Evolutionary conservation across 495 filamentous ascomycete species (phyloP).

Genomic region (Lasiosphaeria hispida): DNA sequence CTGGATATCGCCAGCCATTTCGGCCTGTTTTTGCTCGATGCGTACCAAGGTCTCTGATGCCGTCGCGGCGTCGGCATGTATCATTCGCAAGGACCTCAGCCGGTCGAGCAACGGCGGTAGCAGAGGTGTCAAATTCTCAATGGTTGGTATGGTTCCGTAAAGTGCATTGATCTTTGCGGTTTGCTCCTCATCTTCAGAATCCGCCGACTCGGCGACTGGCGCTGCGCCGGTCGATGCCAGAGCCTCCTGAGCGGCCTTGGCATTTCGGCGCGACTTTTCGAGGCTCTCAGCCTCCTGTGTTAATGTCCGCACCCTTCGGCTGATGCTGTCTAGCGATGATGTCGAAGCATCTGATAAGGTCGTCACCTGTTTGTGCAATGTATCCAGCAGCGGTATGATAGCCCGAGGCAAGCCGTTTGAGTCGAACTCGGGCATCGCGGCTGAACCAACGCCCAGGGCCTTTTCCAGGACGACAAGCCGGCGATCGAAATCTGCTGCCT

Average conservation of each 20-base stretch:
- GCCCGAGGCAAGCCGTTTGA: constrained; percentile 57
- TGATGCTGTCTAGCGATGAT: constrained; percentile 70
- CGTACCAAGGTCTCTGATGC: constrained; percentile 74
- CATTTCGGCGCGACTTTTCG: constrained; percentile 66
- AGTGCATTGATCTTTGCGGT: constrained; percentile 86
- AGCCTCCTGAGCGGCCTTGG: constrained; percentile 63
- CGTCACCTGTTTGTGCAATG: constrained; percentile 69
- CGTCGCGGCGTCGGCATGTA: constrained; percentile 85
- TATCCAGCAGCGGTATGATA: constrained; percentile 75
- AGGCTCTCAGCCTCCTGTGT: constrained; percentile 78
- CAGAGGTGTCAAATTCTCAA: constrained; percentile 81
- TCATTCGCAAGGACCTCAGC: constrained; percentile 73
- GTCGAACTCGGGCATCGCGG: constrained; percentile 62
- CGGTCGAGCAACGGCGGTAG: constrained; percentile 84
- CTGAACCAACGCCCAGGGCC: constrained; percentile 71
- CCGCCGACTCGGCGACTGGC: constrained; percentile 28
- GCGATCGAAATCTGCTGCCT: constrained; percentile 83
- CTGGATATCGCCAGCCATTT: constrained; percentile 79
- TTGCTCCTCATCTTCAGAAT: constrained; percentile 58
- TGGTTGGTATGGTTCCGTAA: constrained; percentile 83
- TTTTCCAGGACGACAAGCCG: constrained; percentile 77
- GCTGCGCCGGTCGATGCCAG: constrained; percentile 49
- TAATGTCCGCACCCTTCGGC: constrained; percentile 67
- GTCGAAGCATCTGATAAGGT: constrained; percentile 62
- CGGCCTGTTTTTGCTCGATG: constrained; percentile 74